Base-by-base conservation (phyloP, 2,329 filamentous ascomycete species). In the Sporothrix variecibatus region DNA sequence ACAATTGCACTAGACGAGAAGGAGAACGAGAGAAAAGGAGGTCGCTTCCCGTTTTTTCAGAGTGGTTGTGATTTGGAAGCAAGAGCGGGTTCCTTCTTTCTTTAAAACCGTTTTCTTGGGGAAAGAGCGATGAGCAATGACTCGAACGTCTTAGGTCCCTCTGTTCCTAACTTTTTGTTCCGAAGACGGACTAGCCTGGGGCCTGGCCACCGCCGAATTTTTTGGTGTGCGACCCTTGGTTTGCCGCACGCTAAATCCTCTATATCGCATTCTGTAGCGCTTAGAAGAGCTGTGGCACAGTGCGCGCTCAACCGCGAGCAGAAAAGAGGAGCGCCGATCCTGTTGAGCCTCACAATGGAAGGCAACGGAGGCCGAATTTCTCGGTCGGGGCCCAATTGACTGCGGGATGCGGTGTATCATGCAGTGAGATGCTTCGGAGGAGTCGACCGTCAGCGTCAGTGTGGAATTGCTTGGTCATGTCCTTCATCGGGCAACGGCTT, bases 101-200 rank as follows among this genome's bases (percentile, higher is more conserved):
- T 56, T 26, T 23, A 8, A 65, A 43, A 46, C 38, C 31, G 34
- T 46, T 31, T 28, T 28, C 34, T 23, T 34, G 65, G 43, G 64
- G 43, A n/a, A 68, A 17, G 65, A 51, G 65, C 65, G 53, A 71
- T 43, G 51, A 31, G 20, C 23, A 58, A 64, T 71, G 67, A 73
- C 53, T 60, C 69, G 46, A 71, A 64, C 8, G n/a, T 49, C 43
- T 20, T 49, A 12, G 4, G 12, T 49, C 43, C 43, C 15, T 49
- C 15, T 20, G 43, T 20, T 20, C 51, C 51, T 2, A 12, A 28
- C 20, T 53, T n/a, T n/a, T n/a, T 9, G 31, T 28, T 71, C 72
- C 72, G 67, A 73, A 73, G 23, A 56, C 67, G 67, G 72, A 70
- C 72, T 73, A 73, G 67, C 58, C 20, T 34, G 58, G 68, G n/a